Base-by-base conservation (phyloP, 495 filamentous ascomycete genomes). In the Rhizodiscina lignyota region DNA sequence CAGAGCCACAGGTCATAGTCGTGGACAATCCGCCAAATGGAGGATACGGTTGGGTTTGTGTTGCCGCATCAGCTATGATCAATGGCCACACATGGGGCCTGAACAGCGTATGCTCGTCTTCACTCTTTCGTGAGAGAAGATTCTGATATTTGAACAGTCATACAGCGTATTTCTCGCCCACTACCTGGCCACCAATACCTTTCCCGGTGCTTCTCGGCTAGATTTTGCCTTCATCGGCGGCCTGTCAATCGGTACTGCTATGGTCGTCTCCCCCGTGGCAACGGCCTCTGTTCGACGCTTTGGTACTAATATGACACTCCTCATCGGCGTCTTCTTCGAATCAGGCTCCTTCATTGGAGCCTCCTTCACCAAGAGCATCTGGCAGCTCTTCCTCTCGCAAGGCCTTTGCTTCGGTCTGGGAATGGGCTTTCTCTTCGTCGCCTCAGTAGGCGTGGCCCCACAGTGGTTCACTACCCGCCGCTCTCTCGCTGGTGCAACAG, bases 381-480 rank as follows among this genome's bases (percentile, higher is more conserved):
- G 63, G 63, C 65, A 70, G 8, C 55, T 72, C 0, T 72, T 83
- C 37, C 67, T 91, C 2, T 71, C 67, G 35, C 82, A 89, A 50
- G 83, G 82, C 6, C 54, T 86, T 5, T 68, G 74, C 34, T 80
- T 89, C 39, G 82, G 83, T 19, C 51, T 72, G 28, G 83, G 78
- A 0, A 68, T 85, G 56, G 80, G 82, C 1, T 78, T 89, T 37
- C 64, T 74, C 15, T 92, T 83, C 53, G 78, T 77, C 5, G 65
- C 71, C 16, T 76, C 68, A 18, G 72, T 79, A 2, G 70, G 72
- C 12, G 69, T 86, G 11, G 63, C 79, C 1, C 70, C 80, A 2
- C 80, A 89, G 45, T 89, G 83, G 83, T 89, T 92, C 55, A 58
- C 55, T 18, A 69, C 68, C 21, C 64, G 67, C 4, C 67, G 79